Evolutionary conservation across 352 stramenopile species (phyloP), one percentile per base, ranked within the genome.

Genomic region (Nothophytophthora sp.): DNA sequence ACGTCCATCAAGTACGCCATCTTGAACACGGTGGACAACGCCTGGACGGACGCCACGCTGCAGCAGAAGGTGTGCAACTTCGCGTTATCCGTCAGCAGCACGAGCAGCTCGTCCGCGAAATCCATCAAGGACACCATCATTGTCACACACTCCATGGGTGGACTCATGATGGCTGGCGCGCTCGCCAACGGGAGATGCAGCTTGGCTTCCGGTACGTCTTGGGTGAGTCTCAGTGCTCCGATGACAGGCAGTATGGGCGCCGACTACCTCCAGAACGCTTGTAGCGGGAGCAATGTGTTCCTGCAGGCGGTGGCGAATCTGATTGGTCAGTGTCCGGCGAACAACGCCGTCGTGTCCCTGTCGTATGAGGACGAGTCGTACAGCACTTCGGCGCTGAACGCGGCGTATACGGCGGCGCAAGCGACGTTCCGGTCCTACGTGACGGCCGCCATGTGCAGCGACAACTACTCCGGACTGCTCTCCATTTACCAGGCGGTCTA

Each of bases 391-490:
- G 42, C 44, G 15, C 24, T 67, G 9, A 49, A 63, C 29, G 46
- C 56, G 2, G 44, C 51, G 16, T 74, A 74, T 28, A 56, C 29
- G 18, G 55, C 55, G 4, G 60, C 57, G 6, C 63, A 70, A 27
- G 43, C 44, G 4, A 55, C 40, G 3, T 70, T 69, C 33, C 39
- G 33, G 8, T 52, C 54, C 29, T 51, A 68, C 30, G 51, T 70
- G n/a, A 70, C 51, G 5, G 56, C 53, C 2, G 49, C 59, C 5
- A 66, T 80, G 30, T 84, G 73, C 32, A 56, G 73, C 7, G 44
- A 39, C 29, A 43, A 32, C 1, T 60, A 67, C 13, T 57, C 49
- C 2, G 73, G 70, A 1, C 41, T 85, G 0, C 25, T 62, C 3
- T 76, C 66, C 0, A 53, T 20, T 9, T 63, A 81, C 13, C 46